Evolutionary conservation across 306 rosid species (phyloP).

Genomic region (Corylus avellana): DNA sequence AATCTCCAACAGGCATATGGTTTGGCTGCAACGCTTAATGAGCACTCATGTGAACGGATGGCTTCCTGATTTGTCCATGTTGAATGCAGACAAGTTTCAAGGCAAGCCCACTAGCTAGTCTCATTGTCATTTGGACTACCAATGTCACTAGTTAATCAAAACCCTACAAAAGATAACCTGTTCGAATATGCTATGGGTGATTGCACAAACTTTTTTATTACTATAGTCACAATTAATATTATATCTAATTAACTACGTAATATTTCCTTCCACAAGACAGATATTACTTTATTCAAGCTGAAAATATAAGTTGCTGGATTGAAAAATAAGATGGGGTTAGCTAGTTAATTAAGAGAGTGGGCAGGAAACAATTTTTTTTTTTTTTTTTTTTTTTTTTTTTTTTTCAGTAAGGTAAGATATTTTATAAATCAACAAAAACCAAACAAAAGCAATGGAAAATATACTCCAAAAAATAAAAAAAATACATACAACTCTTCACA

Average conservation of each 20-base stretch:
- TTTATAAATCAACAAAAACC: no score
- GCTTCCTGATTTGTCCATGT: conserved; percentile 5
- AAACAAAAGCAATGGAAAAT: no score
- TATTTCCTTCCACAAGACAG: no score
- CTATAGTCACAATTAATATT: no score
- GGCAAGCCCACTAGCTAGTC: conserved; percentile 4
- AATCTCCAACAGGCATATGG: not conserved
- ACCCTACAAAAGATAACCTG: not conserved
- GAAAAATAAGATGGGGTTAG: not conserved
- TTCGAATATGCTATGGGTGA: not conserved
- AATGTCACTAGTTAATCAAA: not conserved
- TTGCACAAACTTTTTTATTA: not conserved
- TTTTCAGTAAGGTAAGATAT: no score
- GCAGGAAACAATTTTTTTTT: no score
- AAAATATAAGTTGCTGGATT: not conserved
- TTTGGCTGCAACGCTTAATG: conserved; percentile 20
- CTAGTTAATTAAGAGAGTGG: not conserved
- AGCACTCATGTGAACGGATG: conserved; percentile 25
- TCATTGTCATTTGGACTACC: not conserved
- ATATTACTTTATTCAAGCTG: no score
- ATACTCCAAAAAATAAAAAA: no score
- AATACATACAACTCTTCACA: no score
- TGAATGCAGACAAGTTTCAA: conserved; percentile 5
- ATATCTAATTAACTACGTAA: no score
- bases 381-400: no score